Conservation (phyloP, 768 basidiomycete genomes). For the Lepiota venenata region DNA sequence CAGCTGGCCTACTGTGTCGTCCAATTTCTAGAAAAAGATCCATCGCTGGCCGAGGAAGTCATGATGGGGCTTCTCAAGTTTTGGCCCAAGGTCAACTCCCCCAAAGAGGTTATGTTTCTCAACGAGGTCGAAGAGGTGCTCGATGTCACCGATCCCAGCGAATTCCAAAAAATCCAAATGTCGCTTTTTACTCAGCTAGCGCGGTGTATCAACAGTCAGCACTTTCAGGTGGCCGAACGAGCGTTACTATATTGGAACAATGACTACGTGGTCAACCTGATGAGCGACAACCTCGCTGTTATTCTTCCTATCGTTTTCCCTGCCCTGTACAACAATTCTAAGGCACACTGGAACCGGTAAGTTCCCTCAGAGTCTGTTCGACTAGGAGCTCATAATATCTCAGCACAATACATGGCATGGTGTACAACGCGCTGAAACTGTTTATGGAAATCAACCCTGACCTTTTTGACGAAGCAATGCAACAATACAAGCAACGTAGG, state of each 20-base stretch:
- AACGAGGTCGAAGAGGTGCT: constrained; percentile 99
- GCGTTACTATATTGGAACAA: constrained; percentile 99
- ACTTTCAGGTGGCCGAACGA: constrained; percentile 99
- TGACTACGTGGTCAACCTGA: constrained; percentile 98
- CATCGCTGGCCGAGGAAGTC: constrained; percentile 89
- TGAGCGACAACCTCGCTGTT: constrained; percentile 90
- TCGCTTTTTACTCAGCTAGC: constrained; percentile 92
- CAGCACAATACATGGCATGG: constrained; percentile 99
- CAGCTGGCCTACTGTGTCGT: constrained; percentile 99
- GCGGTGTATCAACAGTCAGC: constrained; percentile 97
- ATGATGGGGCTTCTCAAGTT: constrained; percentile 93
- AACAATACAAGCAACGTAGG: constrained; percentile 87
- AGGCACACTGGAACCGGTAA: constrained; percentile 98
- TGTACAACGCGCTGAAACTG: constrained; percentile 95
- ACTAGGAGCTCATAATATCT: constrained; percentile 6
- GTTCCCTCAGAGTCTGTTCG: constrained; percentile 23
- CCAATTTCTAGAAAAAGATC: constrained; percentile 97
- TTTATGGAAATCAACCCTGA: constrained; percentile 99
- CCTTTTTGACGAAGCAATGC: constrained; percentile 90
- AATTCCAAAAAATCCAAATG: constrained; percentile 95
- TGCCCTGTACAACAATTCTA: constrained; percentile 92
- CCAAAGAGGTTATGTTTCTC: constrained; percentile 99
- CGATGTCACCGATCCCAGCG: constrained; percentile 94
- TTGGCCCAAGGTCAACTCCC: constrained; percentile 99
- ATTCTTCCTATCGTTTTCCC: constrained; percentile 97